Base-by-base conservation (phyloP, 2,329 filamentous ascomycete species). In the Aspergillus sp. region DNA sequence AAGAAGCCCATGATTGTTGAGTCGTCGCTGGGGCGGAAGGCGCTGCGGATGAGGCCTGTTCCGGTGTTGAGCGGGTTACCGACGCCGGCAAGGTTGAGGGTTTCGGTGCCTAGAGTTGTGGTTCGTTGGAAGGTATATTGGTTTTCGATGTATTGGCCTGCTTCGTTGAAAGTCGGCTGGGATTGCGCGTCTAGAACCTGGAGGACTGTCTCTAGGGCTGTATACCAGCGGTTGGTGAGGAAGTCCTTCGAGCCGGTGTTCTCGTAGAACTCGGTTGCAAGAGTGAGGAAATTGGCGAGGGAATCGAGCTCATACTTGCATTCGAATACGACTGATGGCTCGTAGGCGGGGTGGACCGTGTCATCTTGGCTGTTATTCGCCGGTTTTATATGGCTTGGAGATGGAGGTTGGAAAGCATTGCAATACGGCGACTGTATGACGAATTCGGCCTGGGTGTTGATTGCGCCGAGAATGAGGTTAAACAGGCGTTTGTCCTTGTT, bases 231-330 rank as follows among this genome's bases (percentile, higher is more conserved):
- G 5, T 81, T 73, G 3, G 85, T 93, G 38, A 98, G 71, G 70
- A 96, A 97, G 1, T 89, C 88, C 1, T 83, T 89, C 0, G 90
- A 93, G 2, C 83, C 83, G 0, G 91, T 96, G 68, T 90, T 83
- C 39, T 89, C 85, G 76, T 95, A 83, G 75, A 96, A 98, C 65
- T 96, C 87, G 67, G 96, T 97, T 17, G 83, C 85, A 2, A 99
- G 78, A 0, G 89, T 86, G 5, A 99, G 82, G 73, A 99, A 99
- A 70, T 96, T 89, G 0, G 93, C 95, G 0, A 99, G 81, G 8
- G 93, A 97, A 76, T 99, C 95, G 20, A 99, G 86, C 78, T 99
- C 95, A 75, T 98, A 99, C 76, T 99, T 99, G 84, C 95, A 99
- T 76, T 99, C 95, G 64, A 97, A 99, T 3, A 99, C 95, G 48